Evolutionary conservation across 2,329 filamentous ascomycete species (phyloP), one percentile per base, ranked within the genome.

Genomic region (Fusarium stilboides): DNA sequence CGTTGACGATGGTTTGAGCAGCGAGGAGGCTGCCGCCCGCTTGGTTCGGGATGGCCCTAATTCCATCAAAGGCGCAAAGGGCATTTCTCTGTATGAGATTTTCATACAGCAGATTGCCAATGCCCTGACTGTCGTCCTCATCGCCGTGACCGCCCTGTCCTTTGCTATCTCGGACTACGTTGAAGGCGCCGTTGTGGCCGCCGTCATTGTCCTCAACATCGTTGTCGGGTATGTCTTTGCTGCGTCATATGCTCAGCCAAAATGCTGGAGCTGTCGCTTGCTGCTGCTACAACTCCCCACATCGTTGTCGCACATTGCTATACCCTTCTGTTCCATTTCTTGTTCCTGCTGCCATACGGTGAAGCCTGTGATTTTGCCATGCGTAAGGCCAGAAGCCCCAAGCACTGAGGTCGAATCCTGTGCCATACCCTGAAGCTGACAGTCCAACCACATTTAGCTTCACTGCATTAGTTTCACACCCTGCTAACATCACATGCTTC

Each of bases 41-140:
- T 85, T 93, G 75, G 80, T 81, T 78, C 84, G 85, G 77, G 83
- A 92, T 86, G 91, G 91, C 72, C 85, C 87, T 73, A 94, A 94
- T 82, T 86, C 86, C 77, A 87, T 93, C 83, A 88, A 91, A 80
- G 88, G 88, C 80, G 88, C 89, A 83, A 88, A 90, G 81, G 88
- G 89, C 80, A 81, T 91, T 81, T 92, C 91, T 80, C 76, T 91
- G 80, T 92, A 90, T 88, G 88, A 91, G 82, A 92, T 93, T 82
- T 86, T 93, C 81, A 80, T 93, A 81, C 91, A 90, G 77, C 91
- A 93, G 83, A 87, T 93, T 73, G 92, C 91, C 70, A 93, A 93
- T 82, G 92, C 90, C 82, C 83, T 93, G 80, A 93, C 91, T 69
- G 84, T 91, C 77, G 89, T 92, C 67, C 88, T 94, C 72, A 84